Conservation (phyloP, 148 eudicot species). For the Drosera capensis region DNA sequence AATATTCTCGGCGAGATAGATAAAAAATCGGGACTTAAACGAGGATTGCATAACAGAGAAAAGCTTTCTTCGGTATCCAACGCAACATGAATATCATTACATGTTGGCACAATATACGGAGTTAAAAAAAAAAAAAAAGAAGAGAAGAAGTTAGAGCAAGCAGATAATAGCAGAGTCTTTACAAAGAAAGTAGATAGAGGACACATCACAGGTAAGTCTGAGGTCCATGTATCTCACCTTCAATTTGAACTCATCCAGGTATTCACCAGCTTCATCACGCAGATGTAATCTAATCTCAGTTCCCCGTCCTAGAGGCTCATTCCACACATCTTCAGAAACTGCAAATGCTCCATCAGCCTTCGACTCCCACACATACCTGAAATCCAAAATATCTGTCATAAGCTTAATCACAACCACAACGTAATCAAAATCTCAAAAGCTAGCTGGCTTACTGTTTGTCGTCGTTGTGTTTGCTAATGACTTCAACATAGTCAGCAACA, state of each 20-base stretch:
- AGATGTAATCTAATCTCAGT: constrained; percentile 97
- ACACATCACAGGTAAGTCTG: neutral
- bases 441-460: constrained; percentile 66
- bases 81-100: too few relatives aligned
- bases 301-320: constrained; percentile 98
- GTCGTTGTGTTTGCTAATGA: constrained; percentile 90
- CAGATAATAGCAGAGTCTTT: too few relatives aligned
- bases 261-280: constrained; percentile 91
- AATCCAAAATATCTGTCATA: neutral
- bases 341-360: constrained; percentile 99
- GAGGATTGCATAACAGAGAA: too few relatives aligned
- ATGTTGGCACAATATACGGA: too few relatives aligned
- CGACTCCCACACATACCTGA: constrained; percentile 96
- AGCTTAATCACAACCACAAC: neutral
- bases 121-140: too few relatives aligned
- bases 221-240: constrained; percentile 33
- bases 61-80: too few relatives aligned
- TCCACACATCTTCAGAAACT: constrained; percentile 84
- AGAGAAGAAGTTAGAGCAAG: too few relatives aligned
- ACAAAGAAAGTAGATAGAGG: too few relatives aligned
- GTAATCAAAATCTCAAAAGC: too few relatives aligned
- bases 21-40: too few relatives aligned
- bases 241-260: constrained; percentile 73
- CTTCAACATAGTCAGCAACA: constrained; percentile 97
- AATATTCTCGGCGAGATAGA: too few relatives aligned